Base-by-base conservation (phyloP, 2,329 filamentous ascomycete species). In the Dactylellina leptospora region DNA sequence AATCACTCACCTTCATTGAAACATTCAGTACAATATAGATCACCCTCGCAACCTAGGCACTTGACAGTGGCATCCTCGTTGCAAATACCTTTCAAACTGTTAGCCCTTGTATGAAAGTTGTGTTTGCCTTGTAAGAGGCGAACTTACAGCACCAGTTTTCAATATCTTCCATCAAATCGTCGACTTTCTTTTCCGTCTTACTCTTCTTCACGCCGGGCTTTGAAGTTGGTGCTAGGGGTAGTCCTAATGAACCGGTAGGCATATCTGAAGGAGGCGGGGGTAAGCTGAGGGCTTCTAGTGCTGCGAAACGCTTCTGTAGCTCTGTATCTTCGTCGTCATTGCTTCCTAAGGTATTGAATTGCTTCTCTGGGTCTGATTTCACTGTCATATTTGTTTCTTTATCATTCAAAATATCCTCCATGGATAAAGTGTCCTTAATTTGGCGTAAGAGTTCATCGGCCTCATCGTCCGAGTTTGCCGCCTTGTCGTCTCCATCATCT, bases 131-230 rank as follows among this genome's bases (percentile, higher is more conserved):
- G 20, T 4, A 33, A 47, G 16, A 45, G 33, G 23, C 9, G n/a
- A 2, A 59, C 69, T 28, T 59, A 73, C 69, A 73, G 23, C 69
- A 73, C 69, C 69, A 73, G 30, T 73, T 58, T 23, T 73, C 54
- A 18, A 61, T 66, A 56, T 73, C 69, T 30, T 73, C 69, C 47
- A 61, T 61, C 40, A 73, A 11, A 16, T 73, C 61, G 30, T 73
- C 61, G 2, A 68, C 69, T 22, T 73, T 60, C 23, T 73, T 36
- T 6, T 47, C 44, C 25, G 56, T 40, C 5, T 60, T 64, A 38
- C 59, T 68, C 40, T 73, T 73, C 18, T 54, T 69, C 22, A 27
- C 22, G 11, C 36, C 55, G 9, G 69, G 69, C 10, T 73, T 60
- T 4, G 54, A 61, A 16, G 23, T 73, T 4, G 69, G 69, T 16